These are phyloP conservation scores for Hypoxylon sp. DNA, from an alignment of 2,329 filamentous ascomycete genomes.

Conservation along the genomic window DNA sequence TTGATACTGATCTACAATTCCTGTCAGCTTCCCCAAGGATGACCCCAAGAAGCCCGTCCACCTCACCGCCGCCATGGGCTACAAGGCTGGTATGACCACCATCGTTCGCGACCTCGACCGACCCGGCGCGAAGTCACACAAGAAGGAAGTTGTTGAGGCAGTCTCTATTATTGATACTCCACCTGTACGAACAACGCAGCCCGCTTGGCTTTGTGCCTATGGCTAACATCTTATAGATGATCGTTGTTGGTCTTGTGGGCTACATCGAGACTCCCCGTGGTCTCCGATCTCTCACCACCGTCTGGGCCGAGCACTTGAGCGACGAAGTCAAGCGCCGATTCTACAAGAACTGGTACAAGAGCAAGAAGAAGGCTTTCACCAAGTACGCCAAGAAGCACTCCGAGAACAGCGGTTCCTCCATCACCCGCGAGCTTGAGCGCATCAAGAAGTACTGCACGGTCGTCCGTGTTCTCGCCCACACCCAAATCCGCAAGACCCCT, in stretches of 20 bases:
- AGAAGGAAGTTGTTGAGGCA: conserved; percentile 96
- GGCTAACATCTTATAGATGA: conserved; percentile 88
- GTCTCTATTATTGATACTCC: conserved; percentile 91
- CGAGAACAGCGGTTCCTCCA: conserved; percentile 88
- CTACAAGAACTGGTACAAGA: conserved; percentile 99
- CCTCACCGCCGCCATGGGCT: conserved; percentile 97
- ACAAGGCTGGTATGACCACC: conserved; percentile 99
- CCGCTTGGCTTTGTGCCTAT: conserved; percentile 82
- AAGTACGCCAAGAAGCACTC: conserved; percentile 99
- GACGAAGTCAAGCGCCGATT: conserved; percentile 99
- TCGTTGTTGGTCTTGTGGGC: conserved; percentile 99
- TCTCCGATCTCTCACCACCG: conserved; percentile 98
- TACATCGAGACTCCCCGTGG: conserved; percentile 99
- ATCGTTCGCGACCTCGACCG: conserved; percentile 99
- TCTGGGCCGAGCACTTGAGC: conserved; percentile 99
- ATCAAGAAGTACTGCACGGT: conserved; percentile 99
- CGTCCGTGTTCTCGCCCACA: conserved; percentile 98
- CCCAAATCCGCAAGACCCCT: conserved; percentile 98
- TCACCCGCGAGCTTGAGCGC: conserved; percentile 98
- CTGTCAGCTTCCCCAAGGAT: conserved; percentile 96
- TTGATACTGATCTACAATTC: conserved; percentile 44
- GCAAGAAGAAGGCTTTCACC: conserved; percentile 99
- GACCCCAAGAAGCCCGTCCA: conserved; percentile 99
- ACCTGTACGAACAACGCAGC: conserved; percentile 92
- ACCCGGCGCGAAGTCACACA: conserved; percentile 99